phyloP scores from a whole-genome alignment of 306 rosid genomes.

The Quercus rubra region DNA sequence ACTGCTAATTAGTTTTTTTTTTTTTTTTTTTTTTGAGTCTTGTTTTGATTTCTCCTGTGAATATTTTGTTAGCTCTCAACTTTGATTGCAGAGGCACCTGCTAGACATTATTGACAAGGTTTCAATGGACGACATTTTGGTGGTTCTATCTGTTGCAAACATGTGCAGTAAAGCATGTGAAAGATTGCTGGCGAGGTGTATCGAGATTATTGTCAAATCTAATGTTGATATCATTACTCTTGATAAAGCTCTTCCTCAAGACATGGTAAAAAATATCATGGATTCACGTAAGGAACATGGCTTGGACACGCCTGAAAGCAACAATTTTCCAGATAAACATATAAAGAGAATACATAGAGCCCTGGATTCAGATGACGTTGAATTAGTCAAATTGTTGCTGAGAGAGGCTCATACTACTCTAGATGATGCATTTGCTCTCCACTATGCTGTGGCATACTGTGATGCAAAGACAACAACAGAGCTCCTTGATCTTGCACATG shows the following conservation, averaged over 20 bases:
- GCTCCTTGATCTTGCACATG: constrained; percentile 67
- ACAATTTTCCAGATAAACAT: constrained; percentile 42
- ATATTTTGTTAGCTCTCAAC: not conserved
- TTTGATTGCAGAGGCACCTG: constrained; percentile 47
- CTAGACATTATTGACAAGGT: constrained; percentile 45
- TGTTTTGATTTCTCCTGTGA: not conserved
- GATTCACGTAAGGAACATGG: constrained; percentile 34
- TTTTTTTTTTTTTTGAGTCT: not conserved
- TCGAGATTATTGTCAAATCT: constrained; percentile 42
- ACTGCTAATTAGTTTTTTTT: not conserved
- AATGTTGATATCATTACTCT: constrained; percentile 41
- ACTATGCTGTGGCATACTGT: constrained; percentile 64
- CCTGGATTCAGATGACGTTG: constrained; percentile 64
- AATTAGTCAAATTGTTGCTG: constrained; percentile 53
- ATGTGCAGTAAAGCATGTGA: constrained; percentile 47
- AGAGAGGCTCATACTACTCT: constrained; percentile 59
- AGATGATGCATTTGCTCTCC: constrained; percentile 65
- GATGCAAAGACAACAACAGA: constrained; percentile 51
- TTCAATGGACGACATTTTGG: constrained; percentile 45
- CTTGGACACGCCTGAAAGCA: constrained; percentile 17
- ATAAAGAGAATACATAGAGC: constrained; percentile 63
- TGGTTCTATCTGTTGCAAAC: constrained; percentile 45
- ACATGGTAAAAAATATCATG: constrained; percentile 32
- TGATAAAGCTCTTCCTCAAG: constrained; percentile 47
- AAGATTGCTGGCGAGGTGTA: constrained; percentile 28